phyloP scores from a whole-genome alignment of 2,329 filamentous ascomycete species.

The Fusarium anthophilum region DNA sequence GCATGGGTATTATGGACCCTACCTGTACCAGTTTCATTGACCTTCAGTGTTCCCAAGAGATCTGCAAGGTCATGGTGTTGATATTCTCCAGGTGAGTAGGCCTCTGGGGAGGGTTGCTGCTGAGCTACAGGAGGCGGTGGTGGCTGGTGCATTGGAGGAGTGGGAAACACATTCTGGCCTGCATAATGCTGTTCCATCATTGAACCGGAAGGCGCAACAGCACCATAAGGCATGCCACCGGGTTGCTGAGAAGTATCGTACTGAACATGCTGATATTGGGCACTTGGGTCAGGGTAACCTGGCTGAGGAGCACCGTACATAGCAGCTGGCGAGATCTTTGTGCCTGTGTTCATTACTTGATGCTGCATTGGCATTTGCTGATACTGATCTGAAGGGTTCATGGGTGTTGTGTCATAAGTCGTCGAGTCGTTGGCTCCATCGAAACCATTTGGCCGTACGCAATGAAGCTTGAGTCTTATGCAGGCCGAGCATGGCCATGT shows the following conservation, averaged over 20 bases:
- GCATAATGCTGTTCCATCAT: constrained; percentile 63
- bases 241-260: constrained; percentile 58
- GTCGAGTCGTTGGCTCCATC: constrained; percentile 57
- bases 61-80: constrained; percentile 79
- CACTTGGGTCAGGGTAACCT: constrained; percentile 57
- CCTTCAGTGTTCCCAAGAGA: constrained; percentile 84
- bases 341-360: constrained; percentile 52
- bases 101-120: constrained; percentile 54
- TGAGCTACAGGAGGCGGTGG: constrained; percentile 34
- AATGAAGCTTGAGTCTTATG: constrained; percentile 89
- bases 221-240: constrained; percentile 62
- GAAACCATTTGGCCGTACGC: constrained; percentile 85
- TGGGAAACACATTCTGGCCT: constrained; percentile 61
- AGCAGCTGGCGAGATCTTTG: constrained; percentile 53
- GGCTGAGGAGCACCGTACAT: constrained; percentile 60
- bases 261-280: constrained; percentile 58
- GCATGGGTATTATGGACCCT: constrained; percentile 46
- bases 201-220: constrained; percentile 59
- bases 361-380: constrained; percentile 65
- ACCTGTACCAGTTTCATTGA: constrained; percentile 89
- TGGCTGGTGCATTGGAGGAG: constrained; percentile 55
- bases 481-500: constrained; percentile 98
- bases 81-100: constrained; percentile 70
- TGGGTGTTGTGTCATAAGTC: constrained; percentile 47
- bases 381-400: constrained; percentile 47